Evolutionary conservation across 2,329 filamentous ascomycete species (phyloP).

Genomic region (Fusarium incarnatum): DNA sequence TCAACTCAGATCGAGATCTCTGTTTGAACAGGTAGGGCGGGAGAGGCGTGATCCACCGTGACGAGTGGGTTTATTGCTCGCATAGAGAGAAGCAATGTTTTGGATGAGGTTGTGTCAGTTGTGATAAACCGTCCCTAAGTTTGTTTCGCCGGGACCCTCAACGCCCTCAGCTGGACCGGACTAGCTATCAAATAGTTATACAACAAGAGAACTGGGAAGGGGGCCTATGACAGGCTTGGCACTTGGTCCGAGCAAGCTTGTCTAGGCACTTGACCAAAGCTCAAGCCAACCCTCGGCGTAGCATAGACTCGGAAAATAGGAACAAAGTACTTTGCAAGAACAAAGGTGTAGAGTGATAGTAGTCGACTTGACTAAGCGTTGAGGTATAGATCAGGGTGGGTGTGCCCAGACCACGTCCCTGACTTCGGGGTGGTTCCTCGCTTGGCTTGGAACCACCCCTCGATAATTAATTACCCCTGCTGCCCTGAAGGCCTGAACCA

Average conservation of each 20-base stretch:
- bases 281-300: constrained; percentile 8
- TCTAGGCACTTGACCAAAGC: constrained; percentile 19
- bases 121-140: constrained; percentile 33
- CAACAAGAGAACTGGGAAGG: constrained; percentile 10
- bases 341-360: constrained; percentile 27
- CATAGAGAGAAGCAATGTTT: constrained; percentile 41
- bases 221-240: constrained; percentile 18
- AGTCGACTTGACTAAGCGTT: constrained; percentile 12
- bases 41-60: constrained; percentile 46
- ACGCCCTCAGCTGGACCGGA: constrained; percentile 28
- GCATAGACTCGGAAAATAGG: constrained; percentile 10
- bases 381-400: constrained; percentile 19
- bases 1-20: constrained; percentile 45
- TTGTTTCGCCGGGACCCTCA: constrained; percentile 40
- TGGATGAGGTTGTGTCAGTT: constrained; percentile 38
- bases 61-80: constrained; percentile 43
- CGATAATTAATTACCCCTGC: not conserved
- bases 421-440: constrained; percentile 13
- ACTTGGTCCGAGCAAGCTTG: constrained; percentile 12
- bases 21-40: constrained; percentile 42
- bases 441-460: constrained; percentile 20
- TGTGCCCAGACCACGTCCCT: constrained; percentile 16
- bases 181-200: constrained; percentile 38
- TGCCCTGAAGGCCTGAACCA: constrained; percentile 20
- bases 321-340: constrained; percentile 2